These are phyloP conservation scores for Cutaneotrichosporon sp. DNA, from an alignment of 1,284 basidiomycete genomes.

Conservation along the genomic window DNA sequence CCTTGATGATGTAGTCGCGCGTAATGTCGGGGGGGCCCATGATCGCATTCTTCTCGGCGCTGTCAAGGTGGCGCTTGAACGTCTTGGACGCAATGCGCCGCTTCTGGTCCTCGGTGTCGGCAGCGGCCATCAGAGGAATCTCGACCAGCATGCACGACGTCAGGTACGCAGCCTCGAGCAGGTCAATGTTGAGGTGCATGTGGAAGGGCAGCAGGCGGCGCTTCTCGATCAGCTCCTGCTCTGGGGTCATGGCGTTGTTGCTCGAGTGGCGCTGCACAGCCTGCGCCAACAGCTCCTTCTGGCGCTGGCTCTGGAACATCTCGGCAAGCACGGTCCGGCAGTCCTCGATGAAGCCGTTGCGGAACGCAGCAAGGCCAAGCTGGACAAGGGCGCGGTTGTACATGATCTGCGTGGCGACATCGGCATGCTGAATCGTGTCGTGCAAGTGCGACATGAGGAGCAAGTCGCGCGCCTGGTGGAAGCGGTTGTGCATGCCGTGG, in stretches of 20 bases:
- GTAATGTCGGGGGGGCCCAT: slow-evolving; percentile 98
- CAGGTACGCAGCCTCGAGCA: slow-evolving; percentile 94
- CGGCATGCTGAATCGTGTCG: slow-evolving; percentile 90
- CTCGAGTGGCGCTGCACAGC: slow-evolving; percentile 87
- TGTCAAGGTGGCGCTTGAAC: slow-evolving; percentile 91
- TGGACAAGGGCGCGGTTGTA: slow-evolving; percentile 98
- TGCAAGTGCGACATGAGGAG: slow-evolving; percentile 98
- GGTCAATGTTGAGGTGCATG: slow-evolving; percentile 98
- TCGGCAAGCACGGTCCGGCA: slow-evolving; percentile 88
- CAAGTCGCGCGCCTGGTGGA: slow-evolving; percentile 96
- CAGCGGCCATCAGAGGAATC: slow-evolving; percentile 89
- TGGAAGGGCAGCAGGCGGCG: slow-evolving; percentile 97
- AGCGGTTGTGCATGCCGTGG: slow-evolving; percentile 92
- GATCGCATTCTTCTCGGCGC: slow-evolving; percentile 96
- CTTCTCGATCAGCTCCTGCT: slow-evolving; percentile 95
- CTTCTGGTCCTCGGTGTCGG: slow-evolving; percentile 88
- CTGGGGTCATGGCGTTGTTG: slow-evolving; percentile 71
- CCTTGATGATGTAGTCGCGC: slow-evolving; percentile 98
- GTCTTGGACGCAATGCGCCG: slow-evolving; percentile 88
- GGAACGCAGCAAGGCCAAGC: slow-evolving; percentile 93
- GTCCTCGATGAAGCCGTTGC: slow-evolving; percentile 89
- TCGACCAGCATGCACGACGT: slow-evolving; percentile 98
- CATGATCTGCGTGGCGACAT: slow-evolving; percentile 94
- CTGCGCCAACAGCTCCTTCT: slow-evolving; percentile 96
- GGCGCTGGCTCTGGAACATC: slow-evolving; percentile 90